Conservation (phyloP, 2,329 filamentous ascomycete species). For the Ophiostoma quercus region DNA sequence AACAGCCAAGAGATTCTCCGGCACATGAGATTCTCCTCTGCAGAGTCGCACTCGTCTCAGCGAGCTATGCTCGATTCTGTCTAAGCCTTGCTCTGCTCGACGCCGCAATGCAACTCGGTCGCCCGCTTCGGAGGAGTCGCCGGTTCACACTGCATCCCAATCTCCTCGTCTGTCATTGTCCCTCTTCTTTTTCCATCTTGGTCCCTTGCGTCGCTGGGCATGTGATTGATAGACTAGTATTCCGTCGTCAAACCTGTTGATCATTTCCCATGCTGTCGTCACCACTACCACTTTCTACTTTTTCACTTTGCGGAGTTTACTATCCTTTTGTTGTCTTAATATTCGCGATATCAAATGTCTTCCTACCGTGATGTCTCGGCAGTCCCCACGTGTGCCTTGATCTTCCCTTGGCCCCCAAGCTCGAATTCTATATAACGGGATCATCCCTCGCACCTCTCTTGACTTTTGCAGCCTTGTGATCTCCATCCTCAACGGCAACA, state of each 20-base stretch:
- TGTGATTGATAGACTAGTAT: background rate
- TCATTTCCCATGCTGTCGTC: constrained; percentile 1
- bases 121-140: constrained; percentile 1
- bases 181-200: background rate
- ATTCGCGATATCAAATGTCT: background rate
- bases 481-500: background rate
- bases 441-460: background rate
- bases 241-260: background rate
- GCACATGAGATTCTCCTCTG: background rate
- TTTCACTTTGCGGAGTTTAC: background rate
- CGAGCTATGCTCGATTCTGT: background rate
- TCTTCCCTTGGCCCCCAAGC: background rate
- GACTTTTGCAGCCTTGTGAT: background rate
- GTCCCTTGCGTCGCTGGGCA: background rate
- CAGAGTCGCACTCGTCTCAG: background rate
- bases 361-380: background rate
- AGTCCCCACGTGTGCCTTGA: background rate
- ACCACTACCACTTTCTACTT: background rate
- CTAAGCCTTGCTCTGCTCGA: background rate
- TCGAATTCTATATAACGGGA: background rate
- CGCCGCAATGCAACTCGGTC: background rate
- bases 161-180: background rate
- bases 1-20: background rate
- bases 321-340: background rate
- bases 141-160: constrained; percentile 2